Percentiles rank a stretch among this genome's conserved stretches.
phyloP scores from a whole-genome alignment of 371 early-diverging fungal species.

The Saksenaea oblongispora region DNA sequence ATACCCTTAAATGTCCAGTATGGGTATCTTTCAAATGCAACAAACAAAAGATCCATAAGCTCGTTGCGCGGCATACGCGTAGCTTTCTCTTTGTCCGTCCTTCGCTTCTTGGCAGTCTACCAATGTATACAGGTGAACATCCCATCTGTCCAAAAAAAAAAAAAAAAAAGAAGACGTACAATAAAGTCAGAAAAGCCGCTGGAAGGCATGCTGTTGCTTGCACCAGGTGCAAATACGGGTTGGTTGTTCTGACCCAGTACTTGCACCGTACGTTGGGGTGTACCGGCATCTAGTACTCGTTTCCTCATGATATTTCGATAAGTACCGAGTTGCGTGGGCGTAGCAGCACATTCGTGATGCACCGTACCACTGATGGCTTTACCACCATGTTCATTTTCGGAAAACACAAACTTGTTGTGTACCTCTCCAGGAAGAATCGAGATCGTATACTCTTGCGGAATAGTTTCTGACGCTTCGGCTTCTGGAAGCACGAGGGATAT shows the following conservation, averaged over 20 bases:
- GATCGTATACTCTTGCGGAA: slow-evolving; percentile 80
- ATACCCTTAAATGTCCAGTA: slow-evolving; percentile 89
- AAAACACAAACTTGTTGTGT: slow-evolving; percentile 77
- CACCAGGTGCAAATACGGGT: slow-evolving; percentile 59
- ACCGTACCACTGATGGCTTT: slow-evolving; percentile 66
- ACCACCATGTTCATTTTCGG: slow-evolving; percentile 57
- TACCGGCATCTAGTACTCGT: slow-evolving; percentile 62
- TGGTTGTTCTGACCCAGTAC: slow-evolving; percentile 56
- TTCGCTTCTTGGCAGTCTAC: slow-evolving; percentile 38
- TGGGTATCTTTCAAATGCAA: slow-evolving; percentile 76
- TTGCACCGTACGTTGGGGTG: slow-evolving; percentile 59
- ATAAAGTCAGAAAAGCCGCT: slow-evolving; percentile 56
- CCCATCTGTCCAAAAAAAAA: not conserved
- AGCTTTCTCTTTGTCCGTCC: slow-evolving; percentile 63
- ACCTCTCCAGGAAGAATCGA: slow-evolving; percentile 68
- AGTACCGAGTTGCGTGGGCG: slow-evolving; percentile 57
- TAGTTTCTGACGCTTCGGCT: slow-evolving; percentile 43
- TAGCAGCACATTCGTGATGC: slow-evolving; percentile 81
- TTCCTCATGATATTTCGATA: slow-evolving; percentile 81
- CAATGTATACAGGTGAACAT: not conserved
- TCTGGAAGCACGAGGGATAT: slow-evolving; percentile 67
- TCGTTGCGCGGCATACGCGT: slow-evolving; percentile 86
- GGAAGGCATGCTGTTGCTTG: slow-evolving; percentile 56
- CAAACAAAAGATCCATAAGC: slow-evolving; percentile 83
- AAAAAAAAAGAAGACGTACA: slow-evolving; percentile 52